These are phyloP conservation scores for Streptanthus diversifolius DNA, from an alignment of 345 rosid genomes.

Conservation along the genomic window DNA sequence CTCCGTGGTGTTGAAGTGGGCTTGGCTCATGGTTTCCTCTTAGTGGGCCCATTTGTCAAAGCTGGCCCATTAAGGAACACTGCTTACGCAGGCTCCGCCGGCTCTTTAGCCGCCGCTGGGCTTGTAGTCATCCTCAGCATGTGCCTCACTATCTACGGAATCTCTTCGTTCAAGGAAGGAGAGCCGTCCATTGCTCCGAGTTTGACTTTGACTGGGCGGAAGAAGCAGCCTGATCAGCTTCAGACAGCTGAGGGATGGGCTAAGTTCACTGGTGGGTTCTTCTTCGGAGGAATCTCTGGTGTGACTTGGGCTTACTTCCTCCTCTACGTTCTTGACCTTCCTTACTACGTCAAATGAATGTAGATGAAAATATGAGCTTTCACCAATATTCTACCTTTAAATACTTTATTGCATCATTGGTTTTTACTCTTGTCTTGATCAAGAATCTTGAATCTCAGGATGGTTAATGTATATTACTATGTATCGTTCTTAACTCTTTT, in stretches of 20 bases:
- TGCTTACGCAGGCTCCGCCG: conserved; percentile 63
- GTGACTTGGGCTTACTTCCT: conserved; percentile 94
- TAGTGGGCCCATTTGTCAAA: conserved; percentile 90
- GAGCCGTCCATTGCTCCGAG: conserved; percentile 76
- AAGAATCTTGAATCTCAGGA: conserved; percentile 21
- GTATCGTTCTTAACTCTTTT: background rate
- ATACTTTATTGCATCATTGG: conserved; percentile 12
- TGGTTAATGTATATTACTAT: conserved; percentile 20
- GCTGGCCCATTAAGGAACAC: conserved; percentile 92
- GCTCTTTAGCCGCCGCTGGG: conserved; percentile 85
- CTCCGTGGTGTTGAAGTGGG: conserved; percentile 87
- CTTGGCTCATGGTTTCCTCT: conserved; percentile 76
- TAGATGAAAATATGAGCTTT: conserved; percentile 2
- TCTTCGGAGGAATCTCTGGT: conserved; percentile 93
- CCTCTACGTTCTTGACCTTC: conserved; percentile 80
- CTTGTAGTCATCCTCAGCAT: conserved; percentile 79
- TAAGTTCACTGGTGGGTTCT: conserved; percentile 89
- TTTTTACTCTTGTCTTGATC: conserved; percentile 21
- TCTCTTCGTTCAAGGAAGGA: conserved; percentile 74
- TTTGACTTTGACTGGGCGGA: conserved; percentile 84
- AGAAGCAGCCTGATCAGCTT: conserved; percentile 90
- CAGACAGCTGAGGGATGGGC: conserved; percentile 97
- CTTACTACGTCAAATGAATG: conserved; percentile 72
- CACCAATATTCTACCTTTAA: background rate
- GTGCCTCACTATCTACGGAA: conserved; percentile 84